phyloP scores from a whole-genome alignment of 768 basidiomycete genomes.

The Lentinula aciculospora region DNA sequence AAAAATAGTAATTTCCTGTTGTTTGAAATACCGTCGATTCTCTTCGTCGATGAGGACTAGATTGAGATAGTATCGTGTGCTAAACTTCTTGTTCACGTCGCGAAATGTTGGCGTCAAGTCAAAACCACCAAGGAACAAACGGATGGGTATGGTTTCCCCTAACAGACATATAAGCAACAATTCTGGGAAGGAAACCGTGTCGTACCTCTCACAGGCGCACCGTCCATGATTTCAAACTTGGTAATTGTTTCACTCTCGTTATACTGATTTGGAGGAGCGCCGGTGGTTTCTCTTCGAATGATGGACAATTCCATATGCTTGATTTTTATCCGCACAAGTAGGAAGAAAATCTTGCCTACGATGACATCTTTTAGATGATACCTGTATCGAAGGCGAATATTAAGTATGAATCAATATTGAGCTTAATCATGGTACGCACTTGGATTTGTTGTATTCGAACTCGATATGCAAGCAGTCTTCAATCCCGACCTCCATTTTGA shows the following conservation, averaged over 20 bases:
- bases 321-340: constrained; percentile 98
- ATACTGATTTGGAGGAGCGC: constrained; percentile 97
- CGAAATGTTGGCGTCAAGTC: constrained; percentile 98
- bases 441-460: constrained; percentile 99
- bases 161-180: neutral
- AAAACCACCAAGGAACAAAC: constrained; percentile 95
- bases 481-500: constrained; percentile 99
- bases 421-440: constrained; percentile 45
- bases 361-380: constrained; percentile 99
- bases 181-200: neutral
- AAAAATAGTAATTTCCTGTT: constrained; percentile 92
- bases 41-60: constrained; percentile 97
- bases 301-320: constrained; percentile 99
- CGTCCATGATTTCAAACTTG: constrained; percentile 99
- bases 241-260: constrained; percentile 99
- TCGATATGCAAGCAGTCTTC: constrained; percentile 99
- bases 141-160: constrained; percentile 98
- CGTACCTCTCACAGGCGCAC: constrained; percentile 90
- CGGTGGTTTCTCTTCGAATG: constrained; percentile 95
- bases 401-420: neutral
- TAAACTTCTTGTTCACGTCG: constrained; percentile 99
- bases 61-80: constrained; percentile 94
- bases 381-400: constrained; percentile 34
- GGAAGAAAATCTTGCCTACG: constrained; percentile 98
- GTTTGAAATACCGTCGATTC: constrained; percentile 96